These are phyloP conservation scores for Colletotrichum viniferum DNA, from an alignment of 2,329 filamentous ascomycete species.

Conservation along the genomic window DNA sequence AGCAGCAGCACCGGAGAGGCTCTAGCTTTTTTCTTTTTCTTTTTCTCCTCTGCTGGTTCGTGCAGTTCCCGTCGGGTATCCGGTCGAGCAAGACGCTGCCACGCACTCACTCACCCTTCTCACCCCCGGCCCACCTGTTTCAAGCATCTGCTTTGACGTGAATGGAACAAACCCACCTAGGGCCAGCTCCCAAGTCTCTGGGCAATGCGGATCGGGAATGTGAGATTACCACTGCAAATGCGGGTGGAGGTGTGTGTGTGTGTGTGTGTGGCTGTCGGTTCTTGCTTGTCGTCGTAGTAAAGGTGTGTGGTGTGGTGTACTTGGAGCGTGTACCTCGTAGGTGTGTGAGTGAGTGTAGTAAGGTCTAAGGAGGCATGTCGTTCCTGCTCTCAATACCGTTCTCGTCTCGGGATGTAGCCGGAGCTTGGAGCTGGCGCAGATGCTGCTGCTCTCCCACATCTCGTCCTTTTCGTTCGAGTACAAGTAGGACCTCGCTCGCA, in stretches of 20 bases:
- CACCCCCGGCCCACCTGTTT: conserved; percentile 16
- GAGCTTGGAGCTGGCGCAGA: background rate
- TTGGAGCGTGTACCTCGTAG: background rate
- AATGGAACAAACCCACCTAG: conserved; percentile 8
- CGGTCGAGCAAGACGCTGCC: conserved; percentile 11
- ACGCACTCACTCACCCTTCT: conserved; percentile 1
- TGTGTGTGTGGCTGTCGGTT: background rate
- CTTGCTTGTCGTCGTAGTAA: background rate
- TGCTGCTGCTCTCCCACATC: background rate
- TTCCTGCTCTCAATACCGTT: background rate
- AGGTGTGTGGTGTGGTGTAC: background rate
- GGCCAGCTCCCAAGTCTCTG: background rate
- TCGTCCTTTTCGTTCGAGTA: background rate
- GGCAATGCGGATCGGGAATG: background rate
- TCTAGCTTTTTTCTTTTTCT: background rate
- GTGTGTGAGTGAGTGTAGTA: background rate
- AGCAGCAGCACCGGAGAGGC: background rate
- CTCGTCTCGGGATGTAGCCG: background rate
- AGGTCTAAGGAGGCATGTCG: background rate
- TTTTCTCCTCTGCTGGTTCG: background rate
- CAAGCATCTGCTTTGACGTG: conserved; percentile 22
- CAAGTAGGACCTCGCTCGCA: conserved; percentile 12
- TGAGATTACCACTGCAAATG: conserved; percentile 1
- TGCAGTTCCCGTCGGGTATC: background rate
- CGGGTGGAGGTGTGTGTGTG: background rate